Evolutionary conservation across 495 filamentous ascomycete genomes (phyloP).

Genomic region (Daldinia loculata): DNA sequence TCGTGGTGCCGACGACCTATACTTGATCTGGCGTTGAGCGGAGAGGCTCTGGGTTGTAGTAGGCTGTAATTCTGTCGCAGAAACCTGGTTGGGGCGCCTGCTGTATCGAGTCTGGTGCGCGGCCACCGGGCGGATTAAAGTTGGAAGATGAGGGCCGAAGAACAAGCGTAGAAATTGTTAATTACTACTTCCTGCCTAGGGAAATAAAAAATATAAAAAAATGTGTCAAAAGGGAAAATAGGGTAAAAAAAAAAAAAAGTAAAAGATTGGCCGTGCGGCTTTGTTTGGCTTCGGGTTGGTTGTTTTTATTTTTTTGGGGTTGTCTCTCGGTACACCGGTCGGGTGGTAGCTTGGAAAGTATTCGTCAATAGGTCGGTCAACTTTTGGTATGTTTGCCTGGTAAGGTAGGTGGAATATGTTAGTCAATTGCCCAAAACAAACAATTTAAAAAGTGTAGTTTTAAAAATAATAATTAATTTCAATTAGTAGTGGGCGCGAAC

Average conservation of each 20-base stretch:
- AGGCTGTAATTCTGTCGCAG: constrained; percentile 58
- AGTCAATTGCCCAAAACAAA: constrained; percentile 43
- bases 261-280: constrained; percentile 11
- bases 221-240: constrained; percentile 32
- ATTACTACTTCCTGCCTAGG: constrained; percentile 43
- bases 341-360: constrained; percentile 17
- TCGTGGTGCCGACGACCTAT: constrained; percentile 67
- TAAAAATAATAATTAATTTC: constrained; percentile 23
- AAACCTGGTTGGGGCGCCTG: constrained; percentile 62
- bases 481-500: constrained; percentile 26
- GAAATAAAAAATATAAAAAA: constrained; percentile 14
- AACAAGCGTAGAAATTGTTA: constrained; percentile 36
- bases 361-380: constrained; percentile 7
- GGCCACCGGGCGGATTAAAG: constrained; percentile 51
- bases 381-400: constrained; percentile 30
- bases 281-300: constrained; percentile 23
- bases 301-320: constrained; percentile 43
- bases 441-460: constrained; percentile 6
- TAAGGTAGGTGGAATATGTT: constrained; percentile 35
- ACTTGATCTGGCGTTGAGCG: constrained; percentile 65
- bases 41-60: constrained; percentile 54
- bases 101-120: constrained; percentile 63
- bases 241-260: constrained; percentile 17
- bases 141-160: constrained; percentile 53
- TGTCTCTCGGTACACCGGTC: constrained; percentile 40